Percentiles rank a stretch among this genome's conserved stretches.
Conservation (phyloP, 2,329 filamentous ascomycete species). For the Alternaria brassicicola region DNA sequence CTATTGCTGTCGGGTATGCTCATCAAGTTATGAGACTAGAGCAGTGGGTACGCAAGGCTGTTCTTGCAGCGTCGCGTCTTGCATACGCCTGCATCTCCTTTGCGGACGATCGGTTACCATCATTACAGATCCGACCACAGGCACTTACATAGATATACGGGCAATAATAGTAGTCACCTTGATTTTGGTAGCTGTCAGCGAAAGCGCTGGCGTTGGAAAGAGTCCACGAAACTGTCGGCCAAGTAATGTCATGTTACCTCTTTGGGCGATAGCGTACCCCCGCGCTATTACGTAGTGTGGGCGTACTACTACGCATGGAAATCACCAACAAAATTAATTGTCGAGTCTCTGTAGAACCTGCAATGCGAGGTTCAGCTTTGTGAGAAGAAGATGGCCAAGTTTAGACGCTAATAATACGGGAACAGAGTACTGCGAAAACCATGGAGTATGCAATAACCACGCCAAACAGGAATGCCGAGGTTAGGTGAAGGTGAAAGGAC, state of each 20-base stretch:
- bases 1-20: neutral
- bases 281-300: neutral
- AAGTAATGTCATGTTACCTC: neutral
- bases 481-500: neutral
- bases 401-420: neutral
- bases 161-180: neutral
- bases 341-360: neutral
- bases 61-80: neutral
- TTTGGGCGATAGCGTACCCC: neutral
- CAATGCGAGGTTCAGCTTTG: accelerated
- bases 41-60: neutral
- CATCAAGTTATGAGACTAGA: neutral
- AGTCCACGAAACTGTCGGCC: neutral
- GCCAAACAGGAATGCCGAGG: neutral
- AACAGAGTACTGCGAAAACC: too few relatives aligned
- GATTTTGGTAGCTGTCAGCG: neutral
- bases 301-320: neutral
- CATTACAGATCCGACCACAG: neutral
- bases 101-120: neutral
- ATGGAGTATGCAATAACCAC: neutral
- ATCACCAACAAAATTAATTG: neutral
- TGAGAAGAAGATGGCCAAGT: neutral
- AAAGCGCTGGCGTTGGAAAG: neutral
- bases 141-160: too few relatives aligned
- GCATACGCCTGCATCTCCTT: neutral